These are phyloP conservation scores for Naganishia kalamii DNA, from an alignment of 768 basidiomycete genomes.

Conservation along the genomic window DNA sequence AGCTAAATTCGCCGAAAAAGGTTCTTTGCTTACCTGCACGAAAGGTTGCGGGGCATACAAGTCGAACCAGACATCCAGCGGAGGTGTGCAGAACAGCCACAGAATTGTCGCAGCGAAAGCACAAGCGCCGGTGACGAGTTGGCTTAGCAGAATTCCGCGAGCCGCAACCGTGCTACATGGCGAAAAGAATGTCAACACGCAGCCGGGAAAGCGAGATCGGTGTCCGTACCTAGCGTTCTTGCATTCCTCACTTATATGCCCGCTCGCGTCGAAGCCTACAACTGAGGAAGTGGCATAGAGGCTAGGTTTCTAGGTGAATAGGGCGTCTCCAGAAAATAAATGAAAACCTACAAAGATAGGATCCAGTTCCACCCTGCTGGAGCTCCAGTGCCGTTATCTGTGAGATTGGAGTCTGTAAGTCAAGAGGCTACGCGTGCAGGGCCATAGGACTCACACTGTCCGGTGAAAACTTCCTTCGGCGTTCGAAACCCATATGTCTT, in stretches of 20 bases:
- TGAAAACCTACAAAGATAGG: slow-evolving; percentile 63
- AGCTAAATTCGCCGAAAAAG: neutral
- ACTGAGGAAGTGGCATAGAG: slow-evolving; percentile 79
- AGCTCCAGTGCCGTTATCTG: slow-evolving; percentile 85
- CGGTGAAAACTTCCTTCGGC: slow-evolving; percentile 74
- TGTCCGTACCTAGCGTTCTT: slow-evolving; percentile 58
- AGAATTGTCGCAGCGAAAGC: slow-evolving; percentile 72
- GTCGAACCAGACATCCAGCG: slow-evolving; percentile 66
- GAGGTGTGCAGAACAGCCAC: slow-evolving; percentile 77
- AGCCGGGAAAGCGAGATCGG: slow-evolving; percentile 36
- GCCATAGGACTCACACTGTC: slow-evolving; percentile 52
- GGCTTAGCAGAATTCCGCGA: slow-evolving; percentile 72
- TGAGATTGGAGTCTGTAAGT: neutral
- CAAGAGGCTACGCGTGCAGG: neutral
- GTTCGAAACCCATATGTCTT: slow-evolving; percentile 82
- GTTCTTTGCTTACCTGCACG: slow-evolving; percentile 52
- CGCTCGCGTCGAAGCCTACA: slow-evolving; percentile 84
- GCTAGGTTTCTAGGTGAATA: slow-evolving; percentile 46
- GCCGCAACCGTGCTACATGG: slow-evolving; percentile 62
- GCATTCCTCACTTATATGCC: slow-evolving; percentile 82
- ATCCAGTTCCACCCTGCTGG: slow-evolving; percentile 87
- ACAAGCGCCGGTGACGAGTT: slow-evolving; percentile 68
- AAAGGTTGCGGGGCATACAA: slow-evolving; percentile 84
- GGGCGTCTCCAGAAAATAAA: neutral
- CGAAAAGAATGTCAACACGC: slow-evolving; percentile 5